A percentile compares a stretch with the other conserved stretches of the same genome.
Conservation (phyloP, 352 stramenopile species). For the Phytophthora citrophthora region DNA sequence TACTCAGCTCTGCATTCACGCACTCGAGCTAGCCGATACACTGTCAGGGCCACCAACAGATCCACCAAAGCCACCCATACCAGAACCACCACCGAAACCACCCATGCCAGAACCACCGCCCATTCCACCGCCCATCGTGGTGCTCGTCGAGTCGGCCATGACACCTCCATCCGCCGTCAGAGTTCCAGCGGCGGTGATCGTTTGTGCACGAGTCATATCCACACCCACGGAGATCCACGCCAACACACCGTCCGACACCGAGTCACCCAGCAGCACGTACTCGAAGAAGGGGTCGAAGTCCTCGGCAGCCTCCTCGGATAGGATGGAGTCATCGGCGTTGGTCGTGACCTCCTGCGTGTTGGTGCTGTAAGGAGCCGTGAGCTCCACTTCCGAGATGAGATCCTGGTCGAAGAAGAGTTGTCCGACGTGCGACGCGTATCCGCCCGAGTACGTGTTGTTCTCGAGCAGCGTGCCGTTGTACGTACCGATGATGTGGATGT, state of each 20-base stretch:
- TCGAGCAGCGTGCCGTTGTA: conserved; percentile 34
- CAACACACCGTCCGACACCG: conserved; percentile 23
- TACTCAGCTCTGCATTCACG: neutral
- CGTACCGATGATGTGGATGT: conserved; percentile 32
- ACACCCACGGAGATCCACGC: conserved; percentile 33
- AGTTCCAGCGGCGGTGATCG: conserved; percentile 7
- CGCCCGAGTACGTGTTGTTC: conserved; percentile 32
- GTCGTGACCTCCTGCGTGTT: conserved; percentile 38
- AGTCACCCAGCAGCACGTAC: conserved; percentile 12
- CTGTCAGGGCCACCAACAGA: conserved; percentile 12
- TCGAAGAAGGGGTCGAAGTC: conserved; percentile 30
- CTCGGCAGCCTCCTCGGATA: conserved; percentile 11
- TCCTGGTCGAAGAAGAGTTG: conserved; percentile 38
- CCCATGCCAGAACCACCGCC: conserved; percentile 10
- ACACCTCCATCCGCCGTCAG: conserved; percentile 10
- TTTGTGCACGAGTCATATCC: conserved; percentile 21
- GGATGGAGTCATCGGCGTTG: conserved; percentile 25
- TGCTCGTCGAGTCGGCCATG: no score
- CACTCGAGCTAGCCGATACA: neutral
- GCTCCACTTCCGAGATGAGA: conserved; percentile 29
- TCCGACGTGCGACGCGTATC: conserved; percentile 26
- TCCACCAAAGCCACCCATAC: no score
- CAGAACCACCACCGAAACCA: neutral
- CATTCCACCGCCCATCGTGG: conserved; percentile 14
- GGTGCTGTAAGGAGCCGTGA: conserved; percentile 22